Conservation (phyloP, 768 basidiomycete genomes). For the Boletus rufocinnamomeus region DNA sequence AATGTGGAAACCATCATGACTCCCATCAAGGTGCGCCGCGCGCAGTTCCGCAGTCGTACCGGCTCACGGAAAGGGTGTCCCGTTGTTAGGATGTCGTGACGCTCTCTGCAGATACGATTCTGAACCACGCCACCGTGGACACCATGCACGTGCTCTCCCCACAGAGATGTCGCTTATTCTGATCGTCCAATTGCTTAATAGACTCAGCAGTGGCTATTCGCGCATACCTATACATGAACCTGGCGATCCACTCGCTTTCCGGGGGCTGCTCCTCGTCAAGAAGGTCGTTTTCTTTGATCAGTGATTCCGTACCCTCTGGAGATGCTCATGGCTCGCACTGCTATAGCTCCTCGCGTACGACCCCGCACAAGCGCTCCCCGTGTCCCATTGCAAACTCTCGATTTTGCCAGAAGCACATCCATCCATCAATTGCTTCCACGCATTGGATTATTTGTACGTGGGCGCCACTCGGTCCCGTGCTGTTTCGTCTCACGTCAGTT, state of each 20-base stretch:
- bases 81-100: constrained; percentile 73
- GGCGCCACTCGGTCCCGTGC: not conserved
- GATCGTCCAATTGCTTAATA: constrained; percentile 30
- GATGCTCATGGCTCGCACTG: not conserved
- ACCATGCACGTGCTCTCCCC: constrained; percentile 52
- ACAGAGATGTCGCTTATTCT: constrained; percentile 2
- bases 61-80: not conserved
- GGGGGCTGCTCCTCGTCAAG: constrained; percentile 83
- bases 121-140: constrained; percentile 81
- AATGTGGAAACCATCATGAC: constrained; percentile 82
- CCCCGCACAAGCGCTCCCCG: constrained; percentile 72
- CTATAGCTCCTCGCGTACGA: constrained; percentile 84
- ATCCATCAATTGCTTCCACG: constrained; percentile 91
- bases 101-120: constrained; percentile 70
- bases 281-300: constrained; percentile 47
- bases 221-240: constrained; percentile 87
- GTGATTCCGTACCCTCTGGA: not conserved
- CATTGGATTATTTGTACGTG: constrained; percentile 85
- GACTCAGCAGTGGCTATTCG: constrained; percentile 82
- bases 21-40: constrained; percentile 55
- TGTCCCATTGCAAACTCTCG: constrained; percentile 73
- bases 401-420: constrained; percentile 90
- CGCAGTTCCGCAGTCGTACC: not conserved
- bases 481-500: constrained; percentile 2
- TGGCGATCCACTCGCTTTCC: constrained; percentile 65